These are phyloP conservation scores for Buxus sempervirens DNA, from an alignment of 164 flowering plant genomes.

Conservation along the genomic window DNA sequence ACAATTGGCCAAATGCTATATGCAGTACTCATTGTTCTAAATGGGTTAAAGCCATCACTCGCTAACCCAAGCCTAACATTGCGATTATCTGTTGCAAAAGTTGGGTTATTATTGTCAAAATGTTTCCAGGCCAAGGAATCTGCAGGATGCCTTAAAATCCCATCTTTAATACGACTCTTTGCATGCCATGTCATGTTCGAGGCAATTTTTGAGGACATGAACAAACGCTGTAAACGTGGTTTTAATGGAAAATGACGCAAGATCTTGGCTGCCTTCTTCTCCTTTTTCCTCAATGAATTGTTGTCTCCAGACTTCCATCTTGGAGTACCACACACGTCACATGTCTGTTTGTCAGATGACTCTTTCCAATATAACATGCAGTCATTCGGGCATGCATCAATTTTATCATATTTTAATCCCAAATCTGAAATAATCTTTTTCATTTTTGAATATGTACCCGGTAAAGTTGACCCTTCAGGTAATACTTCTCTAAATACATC, in stretches of 20 bases:
- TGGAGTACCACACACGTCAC: slow-evolving; percentile 2
- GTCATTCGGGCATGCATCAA: slow-evolving; percentile 20
- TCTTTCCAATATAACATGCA: slow-evolving; percentile 21
- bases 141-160: slow-evolving; percentile 13
- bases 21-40: slow-evolving; percentile 15
- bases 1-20: slow-evolving; percentile 16
- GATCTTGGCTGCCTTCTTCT: slow-evolving; percentile 8
- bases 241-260: slow-evolving; percentile 14
- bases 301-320: slow-evolving; percentile 2
- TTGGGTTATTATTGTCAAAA: slow-evolving; percentile 1
- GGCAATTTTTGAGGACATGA: slow-evolving; percentile 12
- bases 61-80: slow-evolving; percentile 25
- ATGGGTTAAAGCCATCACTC: slow-evolving; percentile 28
- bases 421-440: slow-evolving; percentile 13
- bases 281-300: neutral
- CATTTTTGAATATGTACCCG: slow-evolving; percentile 4
- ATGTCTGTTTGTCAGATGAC: neutral
- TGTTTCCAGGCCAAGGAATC: slow-evolving; percentile 15
- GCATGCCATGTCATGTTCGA: slow-evolving; percentile 21
- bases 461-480: slow-evolving; percentile 4
- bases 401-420: slow-evolving; percentile 16
- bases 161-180: slow-evolving; percentile 5
- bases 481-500: slow-evolving; percentile 4
- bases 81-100: slow-evolving; percentile 16
- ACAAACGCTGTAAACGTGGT: slow-evolving; percentile 18